phyloP scores from a whole-genome alignment of 192 early-diverging fungal species.

The Dimargaris cristalligena region DNA sequence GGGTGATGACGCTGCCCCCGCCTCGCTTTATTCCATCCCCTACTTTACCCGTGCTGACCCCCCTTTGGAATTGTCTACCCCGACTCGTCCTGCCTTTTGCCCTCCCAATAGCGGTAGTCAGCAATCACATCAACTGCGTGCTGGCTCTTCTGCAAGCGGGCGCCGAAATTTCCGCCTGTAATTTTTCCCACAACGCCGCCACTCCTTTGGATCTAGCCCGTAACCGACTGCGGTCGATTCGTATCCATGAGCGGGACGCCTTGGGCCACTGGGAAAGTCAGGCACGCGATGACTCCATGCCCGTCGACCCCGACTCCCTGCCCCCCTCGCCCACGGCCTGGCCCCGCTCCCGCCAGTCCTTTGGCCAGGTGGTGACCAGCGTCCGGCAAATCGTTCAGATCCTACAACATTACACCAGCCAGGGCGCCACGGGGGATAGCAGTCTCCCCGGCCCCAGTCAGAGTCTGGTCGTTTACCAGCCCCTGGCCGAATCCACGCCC shows the following conservation, averaged over 20 bases:
- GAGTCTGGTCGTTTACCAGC: neutral
- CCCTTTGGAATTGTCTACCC: too few species aligned
- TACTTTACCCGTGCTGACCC: too few species aligned
- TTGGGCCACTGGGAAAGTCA: neutral
- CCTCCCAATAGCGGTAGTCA: neutral
- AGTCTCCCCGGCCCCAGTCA: neutral
- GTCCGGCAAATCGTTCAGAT: neutral
- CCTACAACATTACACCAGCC: neutral
- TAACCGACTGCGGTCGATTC: slow-evolving; percentile 1
- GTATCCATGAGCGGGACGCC: neutral
- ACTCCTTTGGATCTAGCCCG: slow-evolving; percentile 2
- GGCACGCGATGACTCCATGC: neutral
- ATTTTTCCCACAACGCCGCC: neutral
- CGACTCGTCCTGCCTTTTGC: too few species aligned
- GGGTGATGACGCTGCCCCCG: too few species aligned
- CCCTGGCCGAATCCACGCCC: neutral
- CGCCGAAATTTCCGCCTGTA: neutral
- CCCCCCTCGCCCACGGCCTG: neutral
- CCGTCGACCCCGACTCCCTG: neutral
- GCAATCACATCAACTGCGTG: neutral
- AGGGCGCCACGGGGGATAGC: neutral
- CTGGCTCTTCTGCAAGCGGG: neutral
- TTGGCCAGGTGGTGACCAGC: neutral
- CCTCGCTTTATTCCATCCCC: too few species aligned
- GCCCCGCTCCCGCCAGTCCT: neutral